phyloP scores from a whole-genome alignment of 257 asterid genomes.

The Coffea eugenioides region DNA sequence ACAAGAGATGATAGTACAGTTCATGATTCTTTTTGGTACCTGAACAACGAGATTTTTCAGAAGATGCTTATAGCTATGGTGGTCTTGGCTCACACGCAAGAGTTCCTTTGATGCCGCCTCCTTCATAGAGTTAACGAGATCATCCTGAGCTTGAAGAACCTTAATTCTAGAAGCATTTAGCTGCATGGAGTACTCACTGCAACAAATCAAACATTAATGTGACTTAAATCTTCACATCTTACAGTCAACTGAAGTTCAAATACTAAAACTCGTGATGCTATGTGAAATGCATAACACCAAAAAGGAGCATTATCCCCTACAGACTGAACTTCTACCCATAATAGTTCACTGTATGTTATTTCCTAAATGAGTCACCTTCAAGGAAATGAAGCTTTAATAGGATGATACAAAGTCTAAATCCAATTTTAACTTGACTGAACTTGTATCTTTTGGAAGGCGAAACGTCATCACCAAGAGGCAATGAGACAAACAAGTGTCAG shows the following conservation, averaged over 20 bases:
- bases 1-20: background rate
- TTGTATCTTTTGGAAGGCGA: background rate
- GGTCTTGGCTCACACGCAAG: constrained; percentile 50
- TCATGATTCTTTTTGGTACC: constrained; percentile 35
- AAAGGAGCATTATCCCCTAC: background rate
- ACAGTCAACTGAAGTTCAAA: background rate
- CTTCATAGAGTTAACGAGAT: constrained; percentile 74
- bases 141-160: constrained; percentile 93
- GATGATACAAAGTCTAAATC: background rate
- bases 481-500: background rate
- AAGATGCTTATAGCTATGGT: constrained; percentile 49
- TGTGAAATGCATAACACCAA: background rate
- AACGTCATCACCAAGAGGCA: background rate
- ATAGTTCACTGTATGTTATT: background rate
- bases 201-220: constrained; percentile 16
- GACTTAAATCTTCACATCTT: constrained; percentile 2
- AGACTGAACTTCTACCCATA: background rate
- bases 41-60: constrained; percentile 75
- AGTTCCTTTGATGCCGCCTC: constrained; percentile 61
- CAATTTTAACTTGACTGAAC: constrained; percentile 1
- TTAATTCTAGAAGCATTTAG: constrained; percentile 77
- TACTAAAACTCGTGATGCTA: background rate
- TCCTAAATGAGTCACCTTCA: background rate
- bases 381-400: background rate
- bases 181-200: constrained; percentile 81